phyloP scores from a whole-genome alignment of 78 protist genomes.

The Emiliania huxleyi region DNA sequence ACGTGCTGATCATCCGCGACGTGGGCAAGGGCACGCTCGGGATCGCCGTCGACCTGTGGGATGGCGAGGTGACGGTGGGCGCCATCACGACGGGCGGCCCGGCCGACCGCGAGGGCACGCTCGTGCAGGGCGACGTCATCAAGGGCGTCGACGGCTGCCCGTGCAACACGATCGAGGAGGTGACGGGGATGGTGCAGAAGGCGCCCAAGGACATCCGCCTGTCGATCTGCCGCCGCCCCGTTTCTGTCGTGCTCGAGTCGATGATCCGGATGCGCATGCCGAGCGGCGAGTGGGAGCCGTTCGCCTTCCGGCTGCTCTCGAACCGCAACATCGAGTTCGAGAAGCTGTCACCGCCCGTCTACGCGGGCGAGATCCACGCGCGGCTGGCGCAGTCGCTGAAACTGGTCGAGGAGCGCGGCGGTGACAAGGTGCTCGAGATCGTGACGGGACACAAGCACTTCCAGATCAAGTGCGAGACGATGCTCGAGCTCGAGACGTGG shows the following conservation, averaged over 20 bases:
- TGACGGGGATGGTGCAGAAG: neutral
- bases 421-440: neutral
- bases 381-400: neutral
- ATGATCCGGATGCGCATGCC: neutral
- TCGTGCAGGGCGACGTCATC: neutral
- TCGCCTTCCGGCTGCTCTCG: conserved; percentile 1
- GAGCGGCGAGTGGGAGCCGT: neutral
- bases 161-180: neutral
- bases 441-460: neutral
- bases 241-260: neutral
- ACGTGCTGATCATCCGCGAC: neutral
- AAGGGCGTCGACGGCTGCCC: neutral
- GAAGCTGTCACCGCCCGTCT: neutral
- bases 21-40: neutral
- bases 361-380: neutral
- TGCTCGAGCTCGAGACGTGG: neutral
- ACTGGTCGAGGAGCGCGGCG: neutral
- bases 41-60: conserved; percentile 8
- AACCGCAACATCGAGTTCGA: neutral
- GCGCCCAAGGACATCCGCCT: neutral
- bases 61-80: neutral
- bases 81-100: neutral
- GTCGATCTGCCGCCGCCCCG: neutral
- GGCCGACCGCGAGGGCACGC: conserved; percentile 10
- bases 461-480: neutral